These are phyloP conservation scores for Pisolithus microcarpus DNA, from an alignment of 768 basidiomycete species.

Conservation along the genomic window DNA sequence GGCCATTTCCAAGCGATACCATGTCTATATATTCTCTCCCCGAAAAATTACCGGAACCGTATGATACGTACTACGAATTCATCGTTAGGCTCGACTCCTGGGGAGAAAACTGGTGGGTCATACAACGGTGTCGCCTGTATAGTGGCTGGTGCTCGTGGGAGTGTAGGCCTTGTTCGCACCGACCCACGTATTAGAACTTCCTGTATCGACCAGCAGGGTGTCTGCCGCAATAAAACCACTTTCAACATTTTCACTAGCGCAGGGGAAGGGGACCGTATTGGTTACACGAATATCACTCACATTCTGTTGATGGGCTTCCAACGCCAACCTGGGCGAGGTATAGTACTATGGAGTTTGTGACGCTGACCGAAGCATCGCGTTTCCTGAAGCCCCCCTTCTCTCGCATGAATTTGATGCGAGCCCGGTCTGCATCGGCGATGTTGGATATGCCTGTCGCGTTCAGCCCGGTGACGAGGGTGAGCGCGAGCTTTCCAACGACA, in stretches of 20 bases:
- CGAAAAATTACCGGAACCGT: conserved; percentile 15
- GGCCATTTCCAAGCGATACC: conserved; percentile 7
- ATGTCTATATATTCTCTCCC: conserved; percentile 15
- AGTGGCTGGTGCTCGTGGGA: conserved; percentile 10
- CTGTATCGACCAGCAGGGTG: conserved; percentile 25
- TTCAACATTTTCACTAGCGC: neutral
- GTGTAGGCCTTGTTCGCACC: conserved; percentile 18
- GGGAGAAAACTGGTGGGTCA: neutral
- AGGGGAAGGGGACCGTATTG: too few relatives aligned
- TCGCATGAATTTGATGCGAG: conserved; percentile 11
- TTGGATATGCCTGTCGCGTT: conserved; percentile 6
- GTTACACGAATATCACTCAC: conserved; percentile 10
- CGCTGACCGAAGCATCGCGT: conserved; percentile 2
- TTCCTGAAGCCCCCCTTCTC: conserved; percentile 1
- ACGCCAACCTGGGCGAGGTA: conserved; percentile 26
- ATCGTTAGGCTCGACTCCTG: neutral
- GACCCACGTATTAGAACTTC: conserved; percentile 28
- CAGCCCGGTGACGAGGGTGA: conserved; percentile 9
- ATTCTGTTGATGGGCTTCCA: conserved; percentile 19
- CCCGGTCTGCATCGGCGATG: conserved; percentile 14
- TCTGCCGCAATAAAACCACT: conserved; percentile 11
- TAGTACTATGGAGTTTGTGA: conserved; percentile 15
- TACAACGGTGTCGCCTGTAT: conserved; percentile 18
- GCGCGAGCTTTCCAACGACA: conserved; percentile 3
- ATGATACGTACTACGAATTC: conserved; percentile 6